A percentile compares a stretch with the other conserved stretches of the same genome.
Evolutionary conservation across 768 basidiomycete species (phyloP).

Genomic region (Termitomyces titanicus): DNA sequence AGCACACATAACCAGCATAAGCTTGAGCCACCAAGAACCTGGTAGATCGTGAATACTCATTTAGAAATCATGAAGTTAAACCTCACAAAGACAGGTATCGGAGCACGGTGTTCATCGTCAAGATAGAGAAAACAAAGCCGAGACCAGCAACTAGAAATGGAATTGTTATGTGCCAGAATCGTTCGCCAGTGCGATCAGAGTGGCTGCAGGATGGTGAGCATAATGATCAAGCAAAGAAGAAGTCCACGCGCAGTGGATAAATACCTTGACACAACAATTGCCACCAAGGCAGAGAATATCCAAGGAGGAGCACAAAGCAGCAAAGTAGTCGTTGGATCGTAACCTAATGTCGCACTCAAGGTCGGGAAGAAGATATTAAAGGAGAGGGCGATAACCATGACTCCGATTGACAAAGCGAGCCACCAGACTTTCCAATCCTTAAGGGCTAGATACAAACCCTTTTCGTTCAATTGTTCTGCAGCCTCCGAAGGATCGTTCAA

Average conservation of each 20-base stretch:
- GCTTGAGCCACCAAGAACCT: constrained; percentile 79
- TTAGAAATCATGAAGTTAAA: not conserved
- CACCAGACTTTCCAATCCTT: constrained; percentile 85
- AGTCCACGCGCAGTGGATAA: constrained; percentile 20
- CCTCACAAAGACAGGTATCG: constrained; percentile 70
- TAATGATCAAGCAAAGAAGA: not conserved
- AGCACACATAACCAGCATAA: constrained; percentile 66
- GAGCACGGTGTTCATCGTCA: constrained; percentile 63
- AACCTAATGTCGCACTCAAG: constrained; percentile 69
- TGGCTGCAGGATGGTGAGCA: constrained; percentile 39
- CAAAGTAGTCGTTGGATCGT: constrained; percentile 58
- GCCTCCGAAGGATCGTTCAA: constrained; percentile 15
- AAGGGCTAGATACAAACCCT: constrained; percentile 61
- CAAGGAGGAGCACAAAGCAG: constrained; percentile 84
- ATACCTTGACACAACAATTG: constrained; percentile 49
- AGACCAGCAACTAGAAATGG: constrained; percentile 63
- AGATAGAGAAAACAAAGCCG: constrained; percentile 70
- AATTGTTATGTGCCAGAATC: constrained; percentile 63
- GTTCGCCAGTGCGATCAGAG: constrained; percentile 73
- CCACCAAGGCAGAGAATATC: constrained; percentile 56
- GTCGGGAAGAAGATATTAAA: constrained; percentile 86
- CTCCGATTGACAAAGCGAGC: constrained; percentile 61
- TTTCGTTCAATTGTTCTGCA: constrained; percentile 12
- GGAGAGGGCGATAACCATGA: constrained; percentile 58
- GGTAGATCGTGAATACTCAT: not conserved